Conservation (phyloP, 1,284 basidiomycete genomes). For the Bjerkandera adusta region DNA sequence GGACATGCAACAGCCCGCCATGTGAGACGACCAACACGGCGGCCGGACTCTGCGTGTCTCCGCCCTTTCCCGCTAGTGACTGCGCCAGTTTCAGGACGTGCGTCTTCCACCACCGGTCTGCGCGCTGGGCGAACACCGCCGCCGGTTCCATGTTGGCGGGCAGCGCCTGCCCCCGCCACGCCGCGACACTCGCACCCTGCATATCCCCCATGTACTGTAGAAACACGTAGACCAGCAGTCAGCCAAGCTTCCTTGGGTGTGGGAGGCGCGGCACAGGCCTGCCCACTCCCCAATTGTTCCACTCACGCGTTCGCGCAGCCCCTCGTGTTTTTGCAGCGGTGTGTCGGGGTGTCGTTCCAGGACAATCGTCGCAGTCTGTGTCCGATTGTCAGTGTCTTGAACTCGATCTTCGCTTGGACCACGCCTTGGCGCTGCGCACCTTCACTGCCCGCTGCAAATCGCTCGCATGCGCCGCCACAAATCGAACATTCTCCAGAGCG, state of each 20-base stretch:
- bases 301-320: constrained; percentile 63
- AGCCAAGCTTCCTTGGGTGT: neutral
- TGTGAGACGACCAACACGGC: constrained; percentile 64
- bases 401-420: neutral
- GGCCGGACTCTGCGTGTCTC: constrained; percentile 25
- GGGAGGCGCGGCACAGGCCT: neutral
- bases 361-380: constrained; percentile 64
- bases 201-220: constrained; percentile 61
- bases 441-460: constrained; percentile 60
- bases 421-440: constrained; percentile 35
- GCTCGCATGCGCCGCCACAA: constrained; percentile 59
- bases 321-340: constrained; percentile 39
- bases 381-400: neutral
- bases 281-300: neutral
- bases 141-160: constrained; percentile 32
- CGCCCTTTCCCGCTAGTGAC: constrained; percentile 9
- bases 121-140: constrained; percentile 44
- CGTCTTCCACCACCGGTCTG: constrained; percentile 58
- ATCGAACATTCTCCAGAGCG: constrained; percentile 47
- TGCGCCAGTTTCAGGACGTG: constrained; percentile 40
- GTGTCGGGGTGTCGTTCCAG: constrained; percentile 49
- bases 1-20: constrained; percentile 56
- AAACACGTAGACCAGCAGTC: neutral
- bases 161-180: constrained; percentile 17
- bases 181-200: constrained; percentile 44